Conservation (phyloP, 2,329 filamentous ascomycete genomes). For the Pyrenophora seminiperda region DNA sequence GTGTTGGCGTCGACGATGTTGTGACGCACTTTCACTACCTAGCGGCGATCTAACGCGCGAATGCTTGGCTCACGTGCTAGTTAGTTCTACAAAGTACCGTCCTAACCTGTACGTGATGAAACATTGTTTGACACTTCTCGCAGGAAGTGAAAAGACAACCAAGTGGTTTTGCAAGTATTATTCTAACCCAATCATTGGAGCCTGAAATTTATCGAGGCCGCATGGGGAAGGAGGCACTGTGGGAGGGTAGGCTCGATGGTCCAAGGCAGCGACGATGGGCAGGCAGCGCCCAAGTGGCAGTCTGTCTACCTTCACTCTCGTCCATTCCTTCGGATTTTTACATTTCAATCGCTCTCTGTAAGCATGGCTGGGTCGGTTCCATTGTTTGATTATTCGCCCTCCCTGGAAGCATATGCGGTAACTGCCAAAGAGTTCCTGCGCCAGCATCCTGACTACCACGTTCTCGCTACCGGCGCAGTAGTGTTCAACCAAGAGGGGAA, state of each 20-base stretch:
- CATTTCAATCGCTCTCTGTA: not conserved
- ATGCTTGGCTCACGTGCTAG: slow-evolving; percentile 16
- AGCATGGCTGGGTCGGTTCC: slow-evolving; percentile 7
- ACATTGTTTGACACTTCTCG: not conserved
- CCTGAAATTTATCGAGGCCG: not conserved
- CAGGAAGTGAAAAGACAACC: too few relatives aligned
- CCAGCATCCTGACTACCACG: slow-evolving; percentile 34
- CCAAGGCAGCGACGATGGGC: slow-evolving; percentile 5
- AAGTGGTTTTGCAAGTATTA: too few relatives aligned
- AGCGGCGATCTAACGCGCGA: slow-evolving; percentile 17
- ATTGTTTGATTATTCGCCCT: slow-evolving; percentile 33
- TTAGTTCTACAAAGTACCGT: too few relatives aligned
- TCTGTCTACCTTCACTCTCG: not conserved
- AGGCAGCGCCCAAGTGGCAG: not conserved
- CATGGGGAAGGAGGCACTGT: too few relatives aligned
- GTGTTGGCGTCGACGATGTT: slow-evolving; percentile 8
- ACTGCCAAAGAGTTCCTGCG: slow-evolving; percentile 34
- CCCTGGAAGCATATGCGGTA: slow-evolving; percentile 38
- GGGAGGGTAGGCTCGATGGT: not conserved
- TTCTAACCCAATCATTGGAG: not conserved
- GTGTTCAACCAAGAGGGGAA: slow-evolving; percentile 42
- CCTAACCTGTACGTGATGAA: not conserved
- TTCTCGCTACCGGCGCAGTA: slow-evolving; percentile 37
- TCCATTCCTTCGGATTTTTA: not conserved
- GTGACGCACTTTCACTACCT: slow-evolving; percentile 20